Base-by-base conservation (phyloP, 768 basidiomycete species). In the Holtermannia corniformis region DNA sequence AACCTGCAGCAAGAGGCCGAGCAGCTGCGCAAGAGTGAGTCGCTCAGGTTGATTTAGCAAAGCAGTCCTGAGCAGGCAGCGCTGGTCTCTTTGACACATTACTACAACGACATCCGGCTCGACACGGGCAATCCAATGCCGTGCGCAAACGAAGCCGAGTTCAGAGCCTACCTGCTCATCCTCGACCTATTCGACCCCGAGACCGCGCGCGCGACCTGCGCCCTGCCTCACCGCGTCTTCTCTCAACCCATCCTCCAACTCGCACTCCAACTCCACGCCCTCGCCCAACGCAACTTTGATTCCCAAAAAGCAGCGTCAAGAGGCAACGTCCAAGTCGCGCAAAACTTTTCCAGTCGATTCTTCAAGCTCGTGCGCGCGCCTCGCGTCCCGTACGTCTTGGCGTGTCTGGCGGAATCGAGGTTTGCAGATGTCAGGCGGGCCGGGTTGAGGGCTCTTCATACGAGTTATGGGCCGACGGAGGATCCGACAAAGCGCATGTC, bases 141-240 rank as follows among this genome's bases (percentile, higher is more conserved):
- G 0, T 85, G 85, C 10, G 81, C 85, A 0, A 86, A 85, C 37
- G 92, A 97, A 65, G 79, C 96, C 44, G 93, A 99, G 72, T 95
- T 99, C 82, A 83, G 88, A 26, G 83, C 95, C 1, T 99, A 96
- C 73, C 87, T 92, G 66, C 82, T 92, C 44, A 80, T 97, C 25
- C 84, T 95, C 24, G 89, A 95, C 63, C 84, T 96, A 42, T 83
- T 88, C 24, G 86, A 91, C 70, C 85, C 86, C 62, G 80, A 73
- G 57, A 85, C 85, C 81, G 7, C 82, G 78, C 62, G 87, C 83
- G 63, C 81, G 78, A 61, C 82, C 21, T 66, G 71, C 24, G 63
- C 67, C 50, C 60, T 90, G 32, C 75, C 91, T 0, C 72, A 75
- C 1, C 65, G 79, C 28, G 81, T 96, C 56, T 78, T 80, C 40